Evolutionary conservation across 2,329 filamentous ascomycete species (phyloP), one percentile per base, ranked within the genome.

Genomic region (Hypoxylon sp.): DNA sequence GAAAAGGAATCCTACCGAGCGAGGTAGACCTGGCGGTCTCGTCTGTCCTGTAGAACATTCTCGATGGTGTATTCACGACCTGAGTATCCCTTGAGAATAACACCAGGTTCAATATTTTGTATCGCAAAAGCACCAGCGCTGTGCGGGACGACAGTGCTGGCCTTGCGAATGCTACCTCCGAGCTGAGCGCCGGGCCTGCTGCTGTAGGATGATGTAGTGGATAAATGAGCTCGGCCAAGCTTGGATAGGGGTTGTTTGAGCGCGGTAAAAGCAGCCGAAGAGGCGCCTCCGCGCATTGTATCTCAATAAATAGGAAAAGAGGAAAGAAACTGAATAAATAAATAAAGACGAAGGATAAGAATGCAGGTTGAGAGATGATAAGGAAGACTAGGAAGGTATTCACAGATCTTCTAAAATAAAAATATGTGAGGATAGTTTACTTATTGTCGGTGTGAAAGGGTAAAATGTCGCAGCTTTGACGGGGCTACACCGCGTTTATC

Each of bases 41-140:
- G 64, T 50, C 67, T 61, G 58, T 69, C 67, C 61, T 69, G 67
- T 47, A 69, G 62, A 45, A 69, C 64, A 62, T 69, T 67, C 44
- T 68, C 61, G 15, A 69, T 65, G 0, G 61, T 64, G 31, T 69
- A 69, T 37, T 68, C 63, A 35, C 63, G 63, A 16, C 67, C 67
- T 15, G 67, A 69, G 30, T 67, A 66, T 13, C 65, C 65, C 45
- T 62, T 65, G 38, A 67, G 27, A 26, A 66, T 66, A 3, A 62
- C 63, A 23, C 65, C 65, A 6, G 65, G 65, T 47, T 63, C 64
- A 12, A 67, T 59, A 4, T 57, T 53, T 19, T 60, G 57, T 23
- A 29, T 26, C 20, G 44, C 30, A 16, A 53, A 53, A 46, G 27
- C 19, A 38, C 15, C 44, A 30, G 57, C 55, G 36, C 30, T 36